Percentiles rank a stretch among this genome's conserved stretches.
Evolutionary conservation across 805 yeast genomes (phyloP).

Genomic region (Brettanomyces sp.): DNA sequence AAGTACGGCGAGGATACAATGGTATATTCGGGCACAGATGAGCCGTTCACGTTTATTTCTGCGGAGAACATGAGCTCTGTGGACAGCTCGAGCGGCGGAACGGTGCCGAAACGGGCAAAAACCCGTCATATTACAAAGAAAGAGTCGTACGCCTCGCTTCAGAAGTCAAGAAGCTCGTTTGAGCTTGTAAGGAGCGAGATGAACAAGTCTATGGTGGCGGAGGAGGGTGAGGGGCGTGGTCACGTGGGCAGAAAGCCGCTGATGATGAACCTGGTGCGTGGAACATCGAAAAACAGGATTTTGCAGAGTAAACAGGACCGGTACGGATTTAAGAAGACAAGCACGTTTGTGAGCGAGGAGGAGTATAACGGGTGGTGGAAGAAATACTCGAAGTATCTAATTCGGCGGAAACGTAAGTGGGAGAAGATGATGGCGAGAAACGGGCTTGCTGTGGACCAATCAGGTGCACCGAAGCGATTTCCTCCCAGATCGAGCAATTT

Average conservation of each 20-base stretch:
- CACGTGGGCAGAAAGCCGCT: not conserved
- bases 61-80: not conserved
- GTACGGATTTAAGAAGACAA: conserved; percentile 78
- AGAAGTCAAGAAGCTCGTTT: conserved; percentile 15
- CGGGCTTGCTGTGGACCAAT: conserved; percentile 41
- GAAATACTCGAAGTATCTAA: conserved; percentile 53
- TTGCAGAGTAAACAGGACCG: conserved; percentile 44
- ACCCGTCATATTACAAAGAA: conserved; percentile 11
- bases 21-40: conserved; percentile 1
- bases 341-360: conserved; percentile 38
- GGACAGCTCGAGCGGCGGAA: not conserved
- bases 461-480: conserved; percentile 48
- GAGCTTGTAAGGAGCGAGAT: conserved; percentile 16
- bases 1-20: not conserved
- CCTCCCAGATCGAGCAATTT: conserved; percentile 75
- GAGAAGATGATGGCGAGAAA: conserved; percentile 48
- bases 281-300: conserved; percentile 9
- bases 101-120: not conserved
- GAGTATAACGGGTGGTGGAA: conserved; percentile 72
- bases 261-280: not conserved
- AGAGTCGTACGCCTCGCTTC: conserved; percentile 16
- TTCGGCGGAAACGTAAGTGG: conserved; percentile 74
- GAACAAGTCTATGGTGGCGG: conserved; percentile 11
- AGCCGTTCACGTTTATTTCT: conserved; percentile 11
- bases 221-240: not conserved